Evolutionary conservation across 177 flowering plant genomes (phyloP).

Genomic region (Vitis hybrid): DNA sequence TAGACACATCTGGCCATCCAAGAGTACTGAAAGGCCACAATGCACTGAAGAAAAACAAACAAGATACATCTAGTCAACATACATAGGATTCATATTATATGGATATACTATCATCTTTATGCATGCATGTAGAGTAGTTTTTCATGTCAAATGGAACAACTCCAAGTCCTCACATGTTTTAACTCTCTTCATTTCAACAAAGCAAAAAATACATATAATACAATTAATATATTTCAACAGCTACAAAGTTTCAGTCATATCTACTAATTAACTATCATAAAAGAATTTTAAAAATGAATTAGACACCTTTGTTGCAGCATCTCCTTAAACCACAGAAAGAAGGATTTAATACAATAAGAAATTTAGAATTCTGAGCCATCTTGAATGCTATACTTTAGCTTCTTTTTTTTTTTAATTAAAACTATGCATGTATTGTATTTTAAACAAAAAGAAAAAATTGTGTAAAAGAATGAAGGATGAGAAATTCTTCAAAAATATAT

Average conservation of each 20-base stretch:
- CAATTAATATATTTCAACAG: background rate
- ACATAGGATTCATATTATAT: background rate
- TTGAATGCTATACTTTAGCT: too few species aligned
- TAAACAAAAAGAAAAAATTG: too few species aligned
- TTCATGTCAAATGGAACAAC: background rate
- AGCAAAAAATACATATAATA: background rate
- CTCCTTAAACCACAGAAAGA: background rate
- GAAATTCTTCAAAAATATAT: background rate
- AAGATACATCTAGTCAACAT: slow-evolving; percentile 4
- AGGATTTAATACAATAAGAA: too few species aligned
- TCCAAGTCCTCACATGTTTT: background rate
- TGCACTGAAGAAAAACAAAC: slow-evolving; percentile 45
- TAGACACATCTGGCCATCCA: slow-evolving; percentile 91
- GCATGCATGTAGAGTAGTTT: too few species aligned
- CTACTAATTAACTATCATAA: background rate
- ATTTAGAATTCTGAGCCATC: too few species aligned
- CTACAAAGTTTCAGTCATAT: background rate
- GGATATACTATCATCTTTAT: too few species aligned
- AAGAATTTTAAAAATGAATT: background rate
- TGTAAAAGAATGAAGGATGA: too few species aligned
- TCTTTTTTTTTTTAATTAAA: too few species aligned
- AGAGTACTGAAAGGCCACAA: slow-evolving; percentile 97
- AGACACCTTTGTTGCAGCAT: background rate
- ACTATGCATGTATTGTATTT: too few species aligned
- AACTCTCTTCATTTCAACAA: background rate